phyloP scores from a whole-genome alignment of 1,284 basidiomycete species.

The Irpex rosettiformis region DNA sequence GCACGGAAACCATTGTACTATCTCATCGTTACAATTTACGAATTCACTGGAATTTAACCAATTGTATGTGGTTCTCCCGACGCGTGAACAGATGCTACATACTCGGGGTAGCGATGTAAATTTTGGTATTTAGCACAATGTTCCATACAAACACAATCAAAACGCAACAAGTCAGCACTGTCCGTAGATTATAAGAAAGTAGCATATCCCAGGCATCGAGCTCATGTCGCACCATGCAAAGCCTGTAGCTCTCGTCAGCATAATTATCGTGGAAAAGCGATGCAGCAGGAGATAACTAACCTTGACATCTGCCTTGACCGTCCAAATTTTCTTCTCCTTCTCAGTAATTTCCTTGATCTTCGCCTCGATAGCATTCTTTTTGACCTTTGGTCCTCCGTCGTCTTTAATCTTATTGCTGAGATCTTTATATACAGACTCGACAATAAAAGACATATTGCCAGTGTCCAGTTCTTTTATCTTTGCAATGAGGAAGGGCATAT shows the following conservation, averaged over 20 bases:
- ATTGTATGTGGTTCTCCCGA: too few relatives aligned
- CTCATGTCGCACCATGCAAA: conserved; percentile 5
- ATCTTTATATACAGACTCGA: conserved; percentile 70
- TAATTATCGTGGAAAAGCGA: background rate
- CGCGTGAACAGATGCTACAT: too few relatives aligned
- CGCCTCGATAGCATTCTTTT: conserved; percentile 78
- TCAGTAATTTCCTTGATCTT: conserved; percentile 73
- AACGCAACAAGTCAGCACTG: too few relatives aligned
- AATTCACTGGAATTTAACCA: too few relatives aligned
- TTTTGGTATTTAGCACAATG: too few relatives aligned
- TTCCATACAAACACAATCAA: too few relatives aligned
- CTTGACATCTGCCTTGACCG: conserved; percentile 47
- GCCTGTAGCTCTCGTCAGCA: conserved; percentile 4
- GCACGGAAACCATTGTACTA: too few relatives aligned
- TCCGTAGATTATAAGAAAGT: too few relatives aligned
- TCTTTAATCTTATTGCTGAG: conserved; percentile 34
- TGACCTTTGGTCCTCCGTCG: conserved; percentile 43
- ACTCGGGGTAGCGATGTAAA: too few relatives aligned
- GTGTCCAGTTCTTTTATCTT: conserved; percentile 56
- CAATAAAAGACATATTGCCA: conserved; percentile 57
- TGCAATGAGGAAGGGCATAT: conserved; percentile 54
- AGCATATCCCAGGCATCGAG: too few relatives aligned
- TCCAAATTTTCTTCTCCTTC: conserved; percentile 72
- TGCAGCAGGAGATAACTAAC: conserved; percentile 20
- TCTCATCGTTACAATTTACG: too few relatives aligned